Evolutionary conservation across 768 basidiomycete genomes (phyloP).

Genomic region (Suillus paluster): DNA sequence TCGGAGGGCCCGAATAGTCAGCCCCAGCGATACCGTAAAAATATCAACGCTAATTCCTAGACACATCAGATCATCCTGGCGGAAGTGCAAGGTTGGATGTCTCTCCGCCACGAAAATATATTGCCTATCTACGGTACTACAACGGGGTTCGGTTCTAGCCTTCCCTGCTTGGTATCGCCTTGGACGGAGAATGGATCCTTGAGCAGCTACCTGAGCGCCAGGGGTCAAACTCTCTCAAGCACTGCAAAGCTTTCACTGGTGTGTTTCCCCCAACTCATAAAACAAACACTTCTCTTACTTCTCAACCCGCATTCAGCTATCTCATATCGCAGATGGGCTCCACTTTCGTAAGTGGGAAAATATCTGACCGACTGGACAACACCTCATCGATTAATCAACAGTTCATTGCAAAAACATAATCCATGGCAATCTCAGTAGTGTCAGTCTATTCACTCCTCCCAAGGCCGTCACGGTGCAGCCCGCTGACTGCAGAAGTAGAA

Average conservation of each 20-base stretch:
- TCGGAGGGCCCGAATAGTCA: background rate
- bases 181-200: conserved; percentile 24
- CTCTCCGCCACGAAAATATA: conserved; percentile 24
- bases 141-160: conserved; percentile 24
- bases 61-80: background rate
- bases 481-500: background rate
- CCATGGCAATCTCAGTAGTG: conserved; percentile 16
- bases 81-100: conserved; percentile 25
- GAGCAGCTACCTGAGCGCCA: conserved; percentile 16
- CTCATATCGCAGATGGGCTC: conserved; percentile 6
- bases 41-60: background rate
- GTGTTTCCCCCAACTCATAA: conserved; percentile 5
- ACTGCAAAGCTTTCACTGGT: conserved; percentile 22
- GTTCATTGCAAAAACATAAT: conserved; percentile 5
- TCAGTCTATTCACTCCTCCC: background rate
- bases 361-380: background rate
- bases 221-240: conserved; percentile 8
- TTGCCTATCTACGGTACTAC: conserved; percentile 22
- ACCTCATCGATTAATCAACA: background rate
- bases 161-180: conserved; percentile 27
- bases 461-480: background rate
- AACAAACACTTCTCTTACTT: background rate
- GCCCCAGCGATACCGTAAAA: background rate
- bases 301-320: conserved; percentile 1
- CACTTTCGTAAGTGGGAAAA: conserved; percentile 9